phyloP scores from a whole-genome alignment of 2,329 filamentous ascomycete species.

The Sclerotinia nivalis region DNA sequence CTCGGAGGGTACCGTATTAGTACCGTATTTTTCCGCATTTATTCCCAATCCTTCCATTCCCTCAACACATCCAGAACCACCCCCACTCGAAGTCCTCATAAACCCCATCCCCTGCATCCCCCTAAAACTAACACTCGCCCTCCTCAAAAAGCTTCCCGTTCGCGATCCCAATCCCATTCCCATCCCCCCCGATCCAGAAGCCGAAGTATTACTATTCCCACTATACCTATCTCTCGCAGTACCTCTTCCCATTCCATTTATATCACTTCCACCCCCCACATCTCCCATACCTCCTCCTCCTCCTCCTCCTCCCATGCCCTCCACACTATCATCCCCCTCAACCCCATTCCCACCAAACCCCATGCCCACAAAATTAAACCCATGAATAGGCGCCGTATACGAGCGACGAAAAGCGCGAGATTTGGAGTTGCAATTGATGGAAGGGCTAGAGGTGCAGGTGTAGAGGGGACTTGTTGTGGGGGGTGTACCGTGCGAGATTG shows the following conservation, averaged over 20 bases:
- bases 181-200: background rate
- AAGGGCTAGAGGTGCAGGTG: background rate
- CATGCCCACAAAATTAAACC: background rate
- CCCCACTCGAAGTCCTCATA: background rate
- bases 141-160: background rate
- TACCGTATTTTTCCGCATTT: background rate
- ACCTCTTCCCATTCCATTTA: background rate
- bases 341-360: background rate
- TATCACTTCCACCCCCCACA: rapidly evolving
- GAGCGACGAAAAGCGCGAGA: background rate
- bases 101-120: background rate
- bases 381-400: background rate
- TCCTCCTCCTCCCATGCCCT: background rate
- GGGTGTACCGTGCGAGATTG: background rate
- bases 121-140: background rate
- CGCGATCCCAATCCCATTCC: background rate
- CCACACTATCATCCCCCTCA: too few species aligned
- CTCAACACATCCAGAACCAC: background rate
- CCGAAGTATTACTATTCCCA: background rate
- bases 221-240: background rate
- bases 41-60: background rate
- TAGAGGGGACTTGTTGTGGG: background rate
- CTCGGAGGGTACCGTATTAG: background rate
- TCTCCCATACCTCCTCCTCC: background rate
- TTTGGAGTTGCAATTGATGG: background rate